phyloP scores from a whole-genome alignment of 1,139 yeast species.

The Entelexis paramagnoliae region DNA sequence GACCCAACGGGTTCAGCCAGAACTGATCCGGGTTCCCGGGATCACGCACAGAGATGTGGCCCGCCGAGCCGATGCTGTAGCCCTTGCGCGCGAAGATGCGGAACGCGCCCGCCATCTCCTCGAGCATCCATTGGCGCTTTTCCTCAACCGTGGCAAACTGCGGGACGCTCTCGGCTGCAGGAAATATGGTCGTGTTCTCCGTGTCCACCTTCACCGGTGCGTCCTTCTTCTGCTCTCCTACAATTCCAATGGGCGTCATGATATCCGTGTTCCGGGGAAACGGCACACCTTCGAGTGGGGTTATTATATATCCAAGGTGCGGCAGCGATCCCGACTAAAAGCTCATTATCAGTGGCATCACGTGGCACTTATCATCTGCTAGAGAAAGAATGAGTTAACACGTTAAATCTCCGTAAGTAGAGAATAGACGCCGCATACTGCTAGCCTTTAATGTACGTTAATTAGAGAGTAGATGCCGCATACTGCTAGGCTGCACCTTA shows the following conservation, averaged over 20 bases:
- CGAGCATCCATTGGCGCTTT: conserved; percentile 28
- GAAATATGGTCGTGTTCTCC: conserved; percentile 18
- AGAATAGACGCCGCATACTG: too few species aligned
- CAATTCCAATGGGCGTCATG: neutral
- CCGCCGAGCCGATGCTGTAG: conserved; percentile 68
- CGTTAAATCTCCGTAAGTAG: too few species aligned
- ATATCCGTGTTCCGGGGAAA: neutral
- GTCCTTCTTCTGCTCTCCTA: neutral
- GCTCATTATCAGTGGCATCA: neutral
- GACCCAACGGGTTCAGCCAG: conserved; percentile 72
- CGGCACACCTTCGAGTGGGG: neutral
- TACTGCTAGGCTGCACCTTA: too few species aligned
- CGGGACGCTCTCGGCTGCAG: conserved; percentile 19
- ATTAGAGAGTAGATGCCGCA: too few species aligned
- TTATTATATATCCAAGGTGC: neutral
- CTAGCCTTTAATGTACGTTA: too few species aligned
- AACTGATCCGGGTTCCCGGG: conserved; percentile 62
- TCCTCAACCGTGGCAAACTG: conserved; percentile 18
- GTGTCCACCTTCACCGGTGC: conserved; percentile 7
- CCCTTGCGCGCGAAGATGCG: conserved; percentile 66
- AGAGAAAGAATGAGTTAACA: too few species aligned
- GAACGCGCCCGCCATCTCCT: conserved; percentile 78
- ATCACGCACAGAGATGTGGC: conserved; percentile 71
- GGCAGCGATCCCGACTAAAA: neutral
- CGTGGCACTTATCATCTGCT: neutral